Percentiles rank a stretch among this genome's conserved stretches.
Evolutionary conservation across 192 early-diverging fungal species (phyloP).

Genomic region (Phlyctochytrium planicorne): DNA sequence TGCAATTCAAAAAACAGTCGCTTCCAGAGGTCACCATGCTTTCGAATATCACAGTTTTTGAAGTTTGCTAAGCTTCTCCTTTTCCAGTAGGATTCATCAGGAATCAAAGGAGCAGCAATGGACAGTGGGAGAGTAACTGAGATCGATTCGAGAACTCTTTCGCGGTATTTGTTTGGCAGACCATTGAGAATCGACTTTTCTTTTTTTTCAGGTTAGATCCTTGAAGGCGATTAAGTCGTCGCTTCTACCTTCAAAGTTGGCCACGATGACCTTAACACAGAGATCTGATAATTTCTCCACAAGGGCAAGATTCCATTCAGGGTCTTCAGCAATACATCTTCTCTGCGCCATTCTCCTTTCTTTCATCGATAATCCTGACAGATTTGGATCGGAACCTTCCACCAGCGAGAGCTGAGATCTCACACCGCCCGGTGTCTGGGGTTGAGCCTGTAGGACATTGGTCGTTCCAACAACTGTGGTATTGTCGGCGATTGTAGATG

Average conservation of each 20-base stretch:
- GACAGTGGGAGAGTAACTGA: conserved; percentile 40
- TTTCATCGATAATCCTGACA: conserved; percentile 21
- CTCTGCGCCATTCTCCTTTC: conserved; percentile 35
- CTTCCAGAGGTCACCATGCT: conserved; percentile 47
- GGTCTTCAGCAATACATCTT: conserved; percentile 55
- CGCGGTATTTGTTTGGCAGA: conserved; percentile 46
- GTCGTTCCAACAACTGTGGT: not conserved
- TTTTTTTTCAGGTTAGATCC: conserved; percentile 7
- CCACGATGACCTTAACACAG: conserved; percentile 50
- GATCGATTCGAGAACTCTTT: conserved; percentile 38
- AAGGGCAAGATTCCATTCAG: conserved; percentile 57
- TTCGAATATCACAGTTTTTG: conserved; percentile 31
- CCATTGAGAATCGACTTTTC: conserved; percentile 39
- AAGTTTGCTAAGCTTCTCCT: conserved; percentile 36
- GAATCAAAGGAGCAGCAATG: conserved; percentile 48
- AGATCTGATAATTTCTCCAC: conserved; percentile 52
- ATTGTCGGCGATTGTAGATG: not conserved
- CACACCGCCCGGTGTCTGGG: conserved; percentile 1
- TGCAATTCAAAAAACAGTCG: conserved; percentile 50
- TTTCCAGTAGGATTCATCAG: conserved; percentile 52
- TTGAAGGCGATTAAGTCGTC: not conserved
- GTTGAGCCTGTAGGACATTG: not conserved
- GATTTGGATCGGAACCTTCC: conserved; percentile 3
- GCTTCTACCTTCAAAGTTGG: conserved; percentile 52
- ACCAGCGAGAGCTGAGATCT: not conserved